These are phyloP conservation scores for Hymenoscyphus fructigenus DNA, from an alignment of 2,329 filamentous ascomycete genomes.

Conservation along the genomic window DNA sequence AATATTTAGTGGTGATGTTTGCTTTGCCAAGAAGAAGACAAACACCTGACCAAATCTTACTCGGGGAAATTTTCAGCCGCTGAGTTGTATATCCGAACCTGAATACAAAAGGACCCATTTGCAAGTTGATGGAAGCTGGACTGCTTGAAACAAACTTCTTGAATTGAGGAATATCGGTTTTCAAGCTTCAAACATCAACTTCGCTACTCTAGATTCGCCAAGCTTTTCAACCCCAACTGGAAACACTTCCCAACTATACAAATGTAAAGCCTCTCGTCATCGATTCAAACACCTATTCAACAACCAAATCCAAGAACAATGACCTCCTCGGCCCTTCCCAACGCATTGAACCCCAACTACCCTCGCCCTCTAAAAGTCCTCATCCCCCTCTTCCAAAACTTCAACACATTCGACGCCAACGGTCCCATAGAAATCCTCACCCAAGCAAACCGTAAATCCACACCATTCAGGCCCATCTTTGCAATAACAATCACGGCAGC, in stretches of 20 bases:
- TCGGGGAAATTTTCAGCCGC: background rate
- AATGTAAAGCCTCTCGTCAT: background rate
- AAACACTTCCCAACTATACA: background rate
- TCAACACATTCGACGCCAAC: background rate
- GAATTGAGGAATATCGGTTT: too few species aligned
- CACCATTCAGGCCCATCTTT: background rate
- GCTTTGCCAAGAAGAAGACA: background rate
- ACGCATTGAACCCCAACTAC: background rate
- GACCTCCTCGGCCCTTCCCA: background rate
- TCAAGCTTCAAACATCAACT: too few species aligned
- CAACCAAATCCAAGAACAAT: background rate
- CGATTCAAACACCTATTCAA: background rate
- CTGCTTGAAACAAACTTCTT: background rate
- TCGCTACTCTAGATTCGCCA: too few species aligned
- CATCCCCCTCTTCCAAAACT: constrained; percentile 1
- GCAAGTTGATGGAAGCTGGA: too few species aligned
- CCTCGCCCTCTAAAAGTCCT: background rate
- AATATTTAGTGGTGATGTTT: too few species aligned
- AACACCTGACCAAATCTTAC: background rate
- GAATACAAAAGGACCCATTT: background rate
- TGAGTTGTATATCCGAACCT: constrained; percentile 1
- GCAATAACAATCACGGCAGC: background rate
- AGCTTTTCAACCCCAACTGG: too few species aligned
- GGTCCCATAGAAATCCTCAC: background rate
- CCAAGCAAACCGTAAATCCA: background rate